Percentiles rank a stretch among this genome's conserved stretches.
Conservation (phyloP, 2,329 filamentous ascomycete genomes). For the Curvularia lunata region DNA sequence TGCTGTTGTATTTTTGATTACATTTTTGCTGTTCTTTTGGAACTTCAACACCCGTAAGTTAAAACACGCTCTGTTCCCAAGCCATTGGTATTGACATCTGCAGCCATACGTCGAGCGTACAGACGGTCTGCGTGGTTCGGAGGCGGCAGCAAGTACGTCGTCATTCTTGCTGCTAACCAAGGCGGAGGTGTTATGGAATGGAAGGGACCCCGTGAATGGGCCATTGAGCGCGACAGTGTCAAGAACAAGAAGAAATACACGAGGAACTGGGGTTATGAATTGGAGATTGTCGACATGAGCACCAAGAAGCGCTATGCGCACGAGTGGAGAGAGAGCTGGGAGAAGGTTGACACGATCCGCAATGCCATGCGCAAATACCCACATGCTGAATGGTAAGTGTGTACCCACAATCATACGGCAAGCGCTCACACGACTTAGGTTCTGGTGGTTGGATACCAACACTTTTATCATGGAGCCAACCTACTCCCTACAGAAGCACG, state of each 20-base stretch:
- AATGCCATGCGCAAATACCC: constrained; percentile 92
- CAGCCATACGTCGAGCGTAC: constrained; percentile 67
- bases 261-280: constrained; percentile 86
- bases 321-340: constrained; percentile 99
- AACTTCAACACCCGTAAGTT: constrained; percentile 73
- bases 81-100: constrained; percentile 27
- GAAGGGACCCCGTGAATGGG: constrained; percentile 98
- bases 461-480: constrained; percentile 97
- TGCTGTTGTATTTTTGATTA: constrained; percentile 63
- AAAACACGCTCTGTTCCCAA: neutral
- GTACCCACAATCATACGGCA: neutral
- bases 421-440: constrained; percentile 66
- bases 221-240: constrained; percentile 94
- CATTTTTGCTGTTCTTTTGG: constrained; percentile 69
- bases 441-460: constrained; percentile 98
- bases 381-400: constrained; percentile 88
- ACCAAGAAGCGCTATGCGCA: constrained; percentile 98
- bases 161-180: constrained; percentile 91
- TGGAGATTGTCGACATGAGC: constrained; percentile 98
- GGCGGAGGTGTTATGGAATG: constrained; percentile 98
- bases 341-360: constrained; percentile 94
- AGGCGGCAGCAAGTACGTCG: constrained; percentile 89
- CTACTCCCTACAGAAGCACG: constrained; percentile 85
- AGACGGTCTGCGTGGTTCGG: constrained; percentile 76
- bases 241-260: constrained; percentile 93